These are phyloP conservation scores for Naganishia liquefaciens DNA, from an alignment of 1,284 basidiomycete species.

Conservation along the genomic window DNA sequence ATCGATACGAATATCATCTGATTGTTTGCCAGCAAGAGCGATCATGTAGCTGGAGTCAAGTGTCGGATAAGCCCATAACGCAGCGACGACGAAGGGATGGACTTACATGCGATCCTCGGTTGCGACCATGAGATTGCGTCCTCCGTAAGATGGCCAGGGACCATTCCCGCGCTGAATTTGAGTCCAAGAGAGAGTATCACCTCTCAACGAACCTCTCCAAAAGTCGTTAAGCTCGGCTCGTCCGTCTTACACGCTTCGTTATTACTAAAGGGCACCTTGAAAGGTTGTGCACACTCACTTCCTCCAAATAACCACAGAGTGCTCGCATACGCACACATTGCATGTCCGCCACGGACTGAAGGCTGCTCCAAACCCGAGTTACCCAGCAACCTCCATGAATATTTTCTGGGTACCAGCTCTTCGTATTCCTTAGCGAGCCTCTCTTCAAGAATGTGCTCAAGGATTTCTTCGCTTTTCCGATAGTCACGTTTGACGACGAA, in stretches of 20 bases:
- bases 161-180: not conserved
- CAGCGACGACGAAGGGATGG: too few relatives aligned
- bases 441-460: conserved; percentile 13
- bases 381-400: conserved; percentile 20
- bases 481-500: conserved; percentile 28
- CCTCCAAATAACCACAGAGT: conserved; percentile 22
- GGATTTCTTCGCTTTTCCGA: conserved; percentile 4
- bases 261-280: too few relatives aligned
- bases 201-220: conserved; percentile 9
- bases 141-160: not conserved
- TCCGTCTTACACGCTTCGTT: not conserved
- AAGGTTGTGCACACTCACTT: not conserved
- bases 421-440: conserved; percentile 14
- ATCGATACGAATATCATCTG: not conserved
- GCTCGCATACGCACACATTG: conserved; percentile 5
- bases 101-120: conserved; percentile 11
- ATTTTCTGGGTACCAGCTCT: conserved; percentile 8
- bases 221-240: conserved; percentile 4
- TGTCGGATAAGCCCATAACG: not conserved
- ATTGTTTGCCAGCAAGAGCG: not conserved
- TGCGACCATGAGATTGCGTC: conserved; percentile 2
- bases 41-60: conserved; percentile 5
- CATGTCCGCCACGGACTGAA: conserved; percentile 26
- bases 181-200: conserved; percentile 7
- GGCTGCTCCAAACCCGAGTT: conserved; percentile 14